Percentiles rank a stretch among this genome's conserved stretches.
Conservation (phyloP, 257 asterid genomes). For the Solanum lignicaule region DNA sequence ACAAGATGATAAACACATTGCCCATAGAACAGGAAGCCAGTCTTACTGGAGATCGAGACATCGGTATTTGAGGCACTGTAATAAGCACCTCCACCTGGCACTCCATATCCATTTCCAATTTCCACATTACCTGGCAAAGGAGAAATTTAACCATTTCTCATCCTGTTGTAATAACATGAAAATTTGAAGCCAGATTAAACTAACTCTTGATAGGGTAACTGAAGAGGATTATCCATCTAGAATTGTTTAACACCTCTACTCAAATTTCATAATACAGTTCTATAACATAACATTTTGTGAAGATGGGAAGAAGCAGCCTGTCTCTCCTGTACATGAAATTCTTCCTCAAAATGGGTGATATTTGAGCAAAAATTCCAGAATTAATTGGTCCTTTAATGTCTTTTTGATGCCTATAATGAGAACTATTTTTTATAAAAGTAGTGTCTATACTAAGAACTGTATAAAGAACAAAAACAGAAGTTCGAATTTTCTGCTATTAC, state of each 20-base stretch:
- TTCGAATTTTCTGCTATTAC: neutral
- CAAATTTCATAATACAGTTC: neutral
- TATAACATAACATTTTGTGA: neutral
- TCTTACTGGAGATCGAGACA: conserved; percentile 28
- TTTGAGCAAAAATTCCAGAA: neutral
- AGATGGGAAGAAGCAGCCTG: neutral
- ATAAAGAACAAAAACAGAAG: neutral
- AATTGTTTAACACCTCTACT: neutral
- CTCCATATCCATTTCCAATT: conserved; percentile 99
- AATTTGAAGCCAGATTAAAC: neutral
- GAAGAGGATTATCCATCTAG: neutral
- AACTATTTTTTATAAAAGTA: neutral
- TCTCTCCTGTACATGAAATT: neutral
- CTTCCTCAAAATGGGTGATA: neutral
- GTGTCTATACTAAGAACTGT: neutral
- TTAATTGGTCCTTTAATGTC: neutral
- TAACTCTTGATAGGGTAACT: neutral
- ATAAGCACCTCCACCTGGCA: conserved; percentile 97
- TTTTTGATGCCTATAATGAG: neutral
- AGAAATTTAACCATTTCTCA: neutral
- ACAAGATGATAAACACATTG: neutral
- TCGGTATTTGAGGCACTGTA: conserved; percentile 33
- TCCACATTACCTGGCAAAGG: conserved; percentile 57
- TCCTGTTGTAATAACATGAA: neutral
- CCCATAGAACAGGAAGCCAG: conserved; percentile 1